These are phyloP conservation scores for Hysterium pulicare DNA, from an alignment of 2,329 filamentous ascomycete genomes.

Conservation along the genomic window DNA sequence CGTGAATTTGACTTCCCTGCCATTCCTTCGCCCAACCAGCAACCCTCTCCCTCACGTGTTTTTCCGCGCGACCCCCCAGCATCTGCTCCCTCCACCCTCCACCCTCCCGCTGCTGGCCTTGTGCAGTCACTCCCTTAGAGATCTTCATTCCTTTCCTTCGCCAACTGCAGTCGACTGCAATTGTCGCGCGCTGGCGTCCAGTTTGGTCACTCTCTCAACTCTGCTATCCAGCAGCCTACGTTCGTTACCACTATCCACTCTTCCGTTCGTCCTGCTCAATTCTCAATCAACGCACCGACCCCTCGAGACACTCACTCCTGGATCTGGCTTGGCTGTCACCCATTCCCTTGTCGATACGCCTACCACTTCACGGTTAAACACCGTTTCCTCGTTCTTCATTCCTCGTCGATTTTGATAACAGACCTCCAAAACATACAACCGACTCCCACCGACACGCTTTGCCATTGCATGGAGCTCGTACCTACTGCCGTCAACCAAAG, in stretches of 20 bases:
- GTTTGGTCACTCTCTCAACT: slow-evolving; percentile 1
- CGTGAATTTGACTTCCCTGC: neutral
- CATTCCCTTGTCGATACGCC: slow-evolving; percentile 5
- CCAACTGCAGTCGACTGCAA: too few relatives aligned
- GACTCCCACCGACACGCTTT: neutral
- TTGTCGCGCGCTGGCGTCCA: slow-evolving; percentile 3
- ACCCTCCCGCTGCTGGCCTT: neutral
- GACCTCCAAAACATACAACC: neutral
- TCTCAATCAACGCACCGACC: neutral
- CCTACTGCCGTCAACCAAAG: neutral
- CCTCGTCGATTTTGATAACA: slow-evolving; percentile 1
- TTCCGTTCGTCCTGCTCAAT: neutral
- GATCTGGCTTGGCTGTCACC: neutral
- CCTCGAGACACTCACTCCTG: neutral
- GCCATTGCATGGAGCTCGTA: slow-evolving; percentile 1
- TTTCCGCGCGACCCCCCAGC: neutral
- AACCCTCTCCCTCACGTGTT: slow-evolving; percentile 3
- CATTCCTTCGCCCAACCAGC: neutral
- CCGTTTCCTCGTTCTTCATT: slow-evolving; percentile 2
- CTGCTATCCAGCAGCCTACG: neutral
- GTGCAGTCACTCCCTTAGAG: neutral
- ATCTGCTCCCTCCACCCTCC: neutral
- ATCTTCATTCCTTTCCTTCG: slow-evolving; percentile 5
- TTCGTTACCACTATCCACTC: neutral
- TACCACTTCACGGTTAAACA: slow-evolving; percentile 1